Percentiles rank a stretch among this genome's conserved stretches.
Evolutionary conservation across 371 early-diverging fungal genomes (phyloP).

Genomic region (Mucor sp.): DNA sequence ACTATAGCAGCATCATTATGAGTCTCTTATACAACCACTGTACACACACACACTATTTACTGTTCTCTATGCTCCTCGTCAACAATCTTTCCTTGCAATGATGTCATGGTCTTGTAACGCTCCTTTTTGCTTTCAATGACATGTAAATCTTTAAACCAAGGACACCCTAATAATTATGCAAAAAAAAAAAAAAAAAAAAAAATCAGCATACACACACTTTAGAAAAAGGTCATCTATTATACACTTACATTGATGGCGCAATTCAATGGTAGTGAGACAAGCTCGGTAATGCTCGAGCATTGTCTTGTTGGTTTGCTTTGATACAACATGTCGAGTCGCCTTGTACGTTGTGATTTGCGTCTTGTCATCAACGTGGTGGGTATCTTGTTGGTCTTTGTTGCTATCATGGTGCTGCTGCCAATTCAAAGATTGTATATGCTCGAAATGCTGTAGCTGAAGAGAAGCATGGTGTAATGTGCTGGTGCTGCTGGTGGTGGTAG

Average conservation of each 20-base stretch:
- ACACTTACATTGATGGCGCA: conserved; percentile 15
- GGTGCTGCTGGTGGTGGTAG: too few species aligned
- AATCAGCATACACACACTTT: neutral
- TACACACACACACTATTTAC: neutral
- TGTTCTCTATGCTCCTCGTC: neutral
- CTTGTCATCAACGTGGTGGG: neutral
- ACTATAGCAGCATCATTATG: neutral
- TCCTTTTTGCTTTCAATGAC: neutral
- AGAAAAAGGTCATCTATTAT: too few species aligned
- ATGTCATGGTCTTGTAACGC: neutral
- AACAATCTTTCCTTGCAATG: conserved; percentile 4
- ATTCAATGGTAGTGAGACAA: neutral
- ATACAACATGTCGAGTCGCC: neutral
- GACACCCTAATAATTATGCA: conserved; percentile 20
- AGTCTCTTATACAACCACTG: neutral
- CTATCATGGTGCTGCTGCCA: neutral
- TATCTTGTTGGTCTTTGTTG: neutral
- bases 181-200: neutral
- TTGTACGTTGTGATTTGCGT: neutral
- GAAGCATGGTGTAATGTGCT: neutral
- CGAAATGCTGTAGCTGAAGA: neutral
- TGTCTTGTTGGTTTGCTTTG: neutral
- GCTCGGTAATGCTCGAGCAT: conserved; percentile 2
- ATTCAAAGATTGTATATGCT: neutral
- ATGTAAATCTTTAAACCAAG: conserved; percentile 7